These are phyloP conservation scores for Paramecium sonneborni DNA, from an alignment of 73 alveolate genomes.

Conservation along the genomic window DNA sequence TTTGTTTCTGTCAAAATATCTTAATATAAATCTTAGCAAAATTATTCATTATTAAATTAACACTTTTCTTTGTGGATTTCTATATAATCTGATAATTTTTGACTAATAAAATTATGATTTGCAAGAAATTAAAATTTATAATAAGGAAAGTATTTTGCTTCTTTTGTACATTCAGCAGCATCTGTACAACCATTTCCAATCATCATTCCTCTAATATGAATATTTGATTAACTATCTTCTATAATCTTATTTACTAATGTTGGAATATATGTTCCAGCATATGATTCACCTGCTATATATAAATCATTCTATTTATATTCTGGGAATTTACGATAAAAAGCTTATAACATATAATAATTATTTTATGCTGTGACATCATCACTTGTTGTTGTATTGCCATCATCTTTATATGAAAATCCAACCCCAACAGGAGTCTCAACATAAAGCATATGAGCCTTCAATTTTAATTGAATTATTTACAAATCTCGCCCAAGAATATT, in stretches of 20 bases:
- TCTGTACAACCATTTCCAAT: slow-evolving; percentile 65
- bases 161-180: slow-evolving; percentile 50
- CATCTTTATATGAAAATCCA: slow-evolving; percentile 94
- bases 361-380: slow-evolving; percentile 76
- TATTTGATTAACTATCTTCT: slow-evolving; percentile 39
- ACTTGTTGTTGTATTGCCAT: slow-evolving; percentile 58
- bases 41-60: not conserved
- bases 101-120: slow-evolving; percentile 31
- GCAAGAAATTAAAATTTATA: slow-evolving; percentile 18
- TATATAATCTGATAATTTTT: not conserved
- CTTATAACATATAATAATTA: slow-evolving; percentile 65
- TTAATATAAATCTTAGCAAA: slow-evolving; percentile 18
- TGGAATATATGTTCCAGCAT: slow-evolving; percentile 97
- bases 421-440: slow-evolving; percentile 60
- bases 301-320: slow-evolving; percentile 75
- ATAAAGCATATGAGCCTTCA: slow-evolving; percentile 45
- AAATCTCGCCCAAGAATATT: slow-evolving; percentile 80
- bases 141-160: slow-evolving; percentile 25
- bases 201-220: slow-evolving; percentile 59
- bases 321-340: slow-evolving; percentile 62
- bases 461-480: slow-evolving; percentile 8
- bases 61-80: not conserved
- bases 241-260: slow-evolving; percentile 69
- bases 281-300: slow-evolving; percentile 91
- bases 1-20: not conserved